Conservation (phyloP, 1,284 basidiomycete species). For the Leccinum pachyderme region DNA sequence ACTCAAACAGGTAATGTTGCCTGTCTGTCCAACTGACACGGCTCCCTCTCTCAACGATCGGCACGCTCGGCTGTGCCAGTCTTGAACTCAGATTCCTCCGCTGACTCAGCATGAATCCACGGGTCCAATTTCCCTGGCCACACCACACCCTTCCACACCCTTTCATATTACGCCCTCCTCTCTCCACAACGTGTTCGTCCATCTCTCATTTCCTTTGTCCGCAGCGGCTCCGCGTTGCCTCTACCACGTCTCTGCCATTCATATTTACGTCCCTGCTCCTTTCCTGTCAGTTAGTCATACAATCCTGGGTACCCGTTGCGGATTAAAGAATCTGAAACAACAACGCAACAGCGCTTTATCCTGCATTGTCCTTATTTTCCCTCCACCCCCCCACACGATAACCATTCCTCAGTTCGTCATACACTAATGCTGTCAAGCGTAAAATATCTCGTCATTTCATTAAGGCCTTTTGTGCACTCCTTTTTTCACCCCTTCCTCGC, state of each 20-base stretch:
- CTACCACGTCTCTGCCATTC: constrained; percentile 12
- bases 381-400: background rate
- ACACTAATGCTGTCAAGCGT: background rate
- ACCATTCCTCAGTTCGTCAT: background rate
- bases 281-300: constrained; percentile 18
- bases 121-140: constrained; percentile 8
- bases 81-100: constrained; percentile 21
- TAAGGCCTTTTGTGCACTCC: background rate
- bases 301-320: background rate
- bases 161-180: constrained; percentile 4
- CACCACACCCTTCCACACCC: constrained; percentile 2
- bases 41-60: constrained; percentile 30
- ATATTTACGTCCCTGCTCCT: constrained; percentile 20
- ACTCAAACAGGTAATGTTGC: constrained; percentile 32
- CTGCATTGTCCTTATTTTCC: constrained; percentile 1
- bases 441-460: constrained; percentile 14
- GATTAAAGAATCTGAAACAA: background rate
- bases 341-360: constrained; percentile 7
- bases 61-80: constrained; percentile 30
- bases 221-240: constrained; percentile 30
- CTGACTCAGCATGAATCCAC: constrained; percentile 26
- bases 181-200: constrained; percentile 21
- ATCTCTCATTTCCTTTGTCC: constrained; percentile 13
- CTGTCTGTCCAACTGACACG: constrained; percentile 34
- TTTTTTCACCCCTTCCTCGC: background rate